Conservation (phyloP, 768 basidiomycete genomes). For the Trametes coccinea region DNA sequence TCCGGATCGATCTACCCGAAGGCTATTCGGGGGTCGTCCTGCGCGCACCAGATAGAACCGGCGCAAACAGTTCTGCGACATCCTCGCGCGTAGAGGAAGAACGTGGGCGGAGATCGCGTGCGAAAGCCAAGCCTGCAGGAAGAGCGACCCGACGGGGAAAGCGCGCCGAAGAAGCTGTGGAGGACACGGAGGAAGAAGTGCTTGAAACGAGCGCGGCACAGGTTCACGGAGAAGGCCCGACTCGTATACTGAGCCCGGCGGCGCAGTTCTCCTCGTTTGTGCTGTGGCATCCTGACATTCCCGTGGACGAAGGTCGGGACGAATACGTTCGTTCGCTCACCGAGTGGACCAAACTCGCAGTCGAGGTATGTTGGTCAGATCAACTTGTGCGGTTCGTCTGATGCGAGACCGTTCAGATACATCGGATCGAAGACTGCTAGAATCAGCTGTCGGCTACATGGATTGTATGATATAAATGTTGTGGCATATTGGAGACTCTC, state of each 20-base stretch:
- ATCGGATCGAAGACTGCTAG: constrained; percentile 14
- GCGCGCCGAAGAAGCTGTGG: constrained; percentile 26
- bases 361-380: constrained; percentile 45
- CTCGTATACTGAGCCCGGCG: constrained; percentile 45
- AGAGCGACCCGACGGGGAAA: constrained; percentile 32
- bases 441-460: background rate
- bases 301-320: constrained; percentile 67
- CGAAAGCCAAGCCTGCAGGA: constrained; percentile 8
- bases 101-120: constrained; percentile 19
- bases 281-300: constrained; percentile 76
- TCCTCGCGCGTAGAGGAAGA: constrained; percentile 9
- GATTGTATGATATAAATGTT: background rate
- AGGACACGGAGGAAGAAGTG: constrained; percentile 33
- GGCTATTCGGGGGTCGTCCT: constrained; percentile 74
- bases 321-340: constrained; percentile 67
- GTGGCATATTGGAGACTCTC: too few relatives aligned
- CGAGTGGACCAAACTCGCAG: constrained; percentile 70
- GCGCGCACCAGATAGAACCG: constrained; percentile 30
- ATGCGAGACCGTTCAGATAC: background rate
- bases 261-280: constrained; percentile 65
- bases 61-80: constrained; percentile 2
- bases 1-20: constrained; percentile 56
- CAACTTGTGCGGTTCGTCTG: background rate
- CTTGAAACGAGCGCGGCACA: constrained; percentile 28
- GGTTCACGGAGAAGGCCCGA: constrained; percentile 26